These are phyloP conservation scores for Lycium ferocissimum DNA, from an alignment of 257 asterid genomes.

Conservation along the genomic window DNA sequence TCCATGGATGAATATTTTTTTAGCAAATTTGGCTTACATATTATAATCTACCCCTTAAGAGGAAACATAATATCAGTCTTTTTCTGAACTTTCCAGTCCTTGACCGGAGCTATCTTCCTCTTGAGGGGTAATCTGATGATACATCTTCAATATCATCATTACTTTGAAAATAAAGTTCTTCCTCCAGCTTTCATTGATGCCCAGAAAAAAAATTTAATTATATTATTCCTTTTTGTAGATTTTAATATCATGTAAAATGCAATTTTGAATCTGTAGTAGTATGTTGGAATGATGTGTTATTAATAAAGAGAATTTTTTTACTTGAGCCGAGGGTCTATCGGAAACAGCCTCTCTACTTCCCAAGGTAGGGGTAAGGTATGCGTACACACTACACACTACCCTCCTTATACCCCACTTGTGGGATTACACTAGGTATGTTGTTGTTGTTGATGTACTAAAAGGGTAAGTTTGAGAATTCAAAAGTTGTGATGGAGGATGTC, in stretches of 20 bases:
- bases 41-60: neutral
- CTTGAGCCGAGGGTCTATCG: no score
- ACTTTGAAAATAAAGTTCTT: constrained; percentile 1
- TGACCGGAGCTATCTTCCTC: neutral
- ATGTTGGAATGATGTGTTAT: neutral
- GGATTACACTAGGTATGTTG: no score
- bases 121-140: constrained; percentile 3
- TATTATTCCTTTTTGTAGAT: neutral
- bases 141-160: neutral
- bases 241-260: neutral
- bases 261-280: neutral
- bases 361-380: no score
- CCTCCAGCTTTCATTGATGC: neutral
- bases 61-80: neutral
- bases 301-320: neutral
- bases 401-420: no score
- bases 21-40: constrained; percentile 1
- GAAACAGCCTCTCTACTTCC: no score
- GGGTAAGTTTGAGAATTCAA: neutral
- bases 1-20: neutral
- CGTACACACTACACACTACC: no score
- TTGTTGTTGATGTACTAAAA: neutral
- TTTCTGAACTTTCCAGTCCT: neutral
- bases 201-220: neutral
- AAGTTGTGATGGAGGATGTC: neutral